Evolutionary conservation across 2,329 filamentous ascomycete species (phyloP).

Genomic region (Cercospora sesami): DNA sequence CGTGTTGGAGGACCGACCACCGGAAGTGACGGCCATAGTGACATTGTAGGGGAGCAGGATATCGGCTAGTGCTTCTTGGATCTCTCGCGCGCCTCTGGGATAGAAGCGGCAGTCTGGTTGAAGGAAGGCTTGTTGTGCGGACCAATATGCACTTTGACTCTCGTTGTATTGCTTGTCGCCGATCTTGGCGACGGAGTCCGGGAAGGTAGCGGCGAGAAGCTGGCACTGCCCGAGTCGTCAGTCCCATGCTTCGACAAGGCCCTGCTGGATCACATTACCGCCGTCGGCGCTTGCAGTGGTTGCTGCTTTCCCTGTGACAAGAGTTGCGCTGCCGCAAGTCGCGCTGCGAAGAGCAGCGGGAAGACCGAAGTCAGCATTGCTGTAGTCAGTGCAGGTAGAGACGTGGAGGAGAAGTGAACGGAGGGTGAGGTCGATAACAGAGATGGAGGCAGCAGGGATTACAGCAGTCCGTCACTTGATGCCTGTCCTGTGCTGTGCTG

Average conservation of each 20-base stretch:
- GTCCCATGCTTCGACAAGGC: neutral
- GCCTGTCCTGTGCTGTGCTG: neutral
- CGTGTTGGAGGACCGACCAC: conserved; percentile 31
- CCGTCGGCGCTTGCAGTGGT: neutral
- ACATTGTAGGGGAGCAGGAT: conserved; percentile 22
- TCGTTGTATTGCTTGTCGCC: conserved; percentile 13
- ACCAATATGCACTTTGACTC: conserved; percentile 18
- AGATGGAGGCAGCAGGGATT: neutral
- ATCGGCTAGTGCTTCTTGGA: conserved; percentile 27
- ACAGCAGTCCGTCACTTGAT: neutral
- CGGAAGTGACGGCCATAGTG: conserved; percentile 32
- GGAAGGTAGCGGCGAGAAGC: conserved; percentile 19
- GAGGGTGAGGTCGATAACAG: neutral
- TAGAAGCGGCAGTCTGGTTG: conserved; percentile 24
- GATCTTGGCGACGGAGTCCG: conserved; percentile 12
- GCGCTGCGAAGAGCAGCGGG: neutral
- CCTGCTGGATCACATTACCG: neutral
- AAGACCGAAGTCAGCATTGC: neutral
- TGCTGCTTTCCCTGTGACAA: neutral
- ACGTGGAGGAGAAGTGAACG: neutral
- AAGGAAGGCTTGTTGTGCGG: conserved; percentile 17
- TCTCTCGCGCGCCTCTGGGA: conserved; percentile 18
- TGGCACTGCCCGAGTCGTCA: conserved; percentile 15
- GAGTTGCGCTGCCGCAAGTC: neutral
- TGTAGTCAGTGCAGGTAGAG: neutral